Evolutionary conservation across 2,329 filamentous ascomycete genomes (phyloP).

Genomic region (Colletotrichum euphorbiae): DNA sequence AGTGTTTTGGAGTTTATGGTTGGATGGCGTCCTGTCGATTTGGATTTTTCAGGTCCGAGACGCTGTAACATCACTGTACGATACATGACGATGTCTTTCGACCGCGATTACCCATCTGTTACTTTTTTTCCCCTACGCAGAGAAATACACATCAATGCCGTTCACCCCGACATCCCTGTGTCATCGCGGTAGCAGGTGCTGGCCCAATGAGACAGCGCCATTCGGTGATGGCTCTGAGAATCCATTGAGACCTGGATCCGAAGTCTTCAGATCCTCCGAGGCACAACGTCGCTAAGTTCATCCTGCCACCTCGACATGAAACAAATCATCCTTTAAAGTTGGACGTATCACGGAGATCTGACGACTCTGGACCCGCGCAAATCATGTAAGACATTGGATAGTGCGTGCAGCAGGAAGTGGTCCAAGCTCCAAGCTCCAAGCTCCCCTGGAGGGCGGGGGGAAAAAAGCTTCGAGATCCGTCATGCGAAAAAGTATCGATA

Average conservation of each 20-base stretch:
- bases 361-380: constrained; percentile 4
- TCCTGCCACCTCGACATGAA: constrained; percentile 7
- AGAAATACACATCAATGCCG: neutral
- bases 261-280: constrained; percentile 11
- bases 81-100: neutral
- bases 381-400: neutral
- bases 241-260: neutral
- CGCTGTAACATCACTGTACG: constrained; percentile 5
- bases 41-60: neutral
- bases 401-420: constrained; percentile 9
- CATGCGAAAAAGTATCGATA: neutral
- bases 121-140: neutral
- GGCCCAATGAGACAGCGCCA: neutral
- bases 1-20: neutral
- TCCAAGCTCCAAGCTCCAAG: constrained; percentile 27
- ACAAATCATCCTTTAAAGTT: neutral
- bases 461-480: constrained; percentile 5
- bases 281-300: constrained; percentile 10
- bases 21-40: constrained; percentile 1
- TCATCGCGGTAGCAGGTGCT: neutral
- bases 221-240: neutral
- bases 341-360: neutral
- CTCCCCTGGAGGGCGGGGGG: neutral
- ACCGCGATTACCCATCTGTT: constrained; percentile 18
- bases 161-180: neutral